These are phyloP conservation scores for Chaetomium strumarium DNA, from an alignment of 2,329 filamentous ascomycete genomes.

Conservation along the genomic window DNA sequence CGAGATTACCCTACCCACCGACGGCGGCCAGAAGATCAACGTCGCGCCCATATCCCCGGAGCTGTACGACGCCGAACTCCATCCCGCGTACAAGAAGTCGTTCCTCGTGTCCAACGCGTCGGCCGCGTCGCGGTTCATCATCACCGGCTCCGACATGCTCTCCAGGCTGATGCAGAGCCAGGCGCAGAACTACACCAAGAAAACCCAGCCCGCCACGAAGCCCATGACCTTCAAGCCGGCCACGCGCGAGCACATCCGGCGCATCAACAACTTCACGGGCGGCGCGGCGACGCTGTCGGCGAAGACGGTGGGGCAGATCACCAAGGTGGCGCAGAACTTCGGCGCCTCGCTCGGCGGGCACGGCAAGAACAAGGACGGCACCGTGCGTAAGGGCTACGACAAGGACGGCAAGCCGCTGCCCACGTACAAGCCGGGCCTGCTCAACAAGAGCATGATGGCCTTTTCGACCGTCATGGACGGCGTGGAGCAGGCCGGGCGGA, in stretches of 20 bases:
- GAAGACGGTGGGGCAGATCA: constrained; percentile 80
- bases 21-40: constrained; percentile 57
- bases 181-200: constrained; percentile 75
- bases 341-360: constrained; percentile 69
- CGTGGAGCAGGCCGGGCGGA: constrained; percentile 79
- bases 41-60: constrained; percentile 63
- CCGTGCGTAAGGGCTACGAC: constrained; percentile 50
- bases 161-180: constrained; percentile 70
- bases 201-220: constrained; percentile 68
- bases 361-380: constrained; percentile 42
- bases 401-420: constrained; percentile 61
- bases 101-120: constrained; percentile 81
- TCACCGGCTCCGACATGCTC: constrained; percentile 77
- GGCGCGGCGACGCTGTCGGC: constrained; percentile 73
- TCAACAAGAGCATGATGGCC: constrained; percentile 96
- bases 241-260: constrained; percentile 78
- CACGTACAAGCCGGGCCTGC: constrained; percentile 77
- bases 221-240: constrained; percentile 83
- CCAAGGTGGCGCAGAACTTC: constrained; percentile 80
- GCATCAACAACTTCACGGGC: constrained; percentile 80
- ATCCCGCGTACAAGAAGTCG: constrained; percentile 88
- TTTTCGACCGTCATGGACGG: constrained; percentile 93
- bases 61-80: constrained; percentile 70
- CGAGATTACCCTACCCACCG: constrained; percentile 66
- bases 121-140: constrained; percentile 82